Evolutionary conservation across 768 basidiomycete genomes (phyloP), one percentile per base, ranked within the genome.

Genomic region (Podaxis sp.): DNA sequence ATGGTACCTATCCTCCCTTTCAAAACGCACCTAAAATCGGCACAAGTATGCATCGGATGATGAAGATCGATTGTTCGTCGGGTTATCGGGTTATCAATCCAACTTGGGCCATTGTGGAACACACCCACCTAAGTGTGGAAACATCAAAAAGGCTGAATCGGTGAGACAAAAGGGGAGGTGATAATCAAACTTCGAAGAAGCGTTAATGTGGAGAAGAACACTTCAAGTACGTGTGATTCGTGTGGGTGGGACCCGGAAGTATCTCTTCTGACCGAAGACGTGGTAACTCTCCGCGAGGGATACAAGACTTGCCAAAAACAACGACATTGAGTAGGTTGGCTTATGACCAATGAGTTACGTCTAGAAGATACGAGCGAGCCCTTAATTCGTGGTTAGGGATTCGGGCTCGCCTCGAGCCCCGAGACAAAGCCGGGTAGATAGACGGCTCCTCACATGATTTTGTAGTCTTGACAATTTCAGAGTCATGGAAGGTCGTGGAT

Each of bases 161-260:
- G 32, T 40, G 14, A 40, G 16, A 40, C 38, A 40, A 40, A n/a
- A n/a, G 5, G 4, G 16, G 38, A 21, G 23, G 16, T 42, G 38
- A 55, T 55, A 40, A 55, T 55, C 54, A 55, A 11, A 40, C 54
- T 55, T 55, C 38, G 13, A 36, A 23, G 38, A 55, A 55, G 55
- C 14, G 23, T 13, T n/a, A 42, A 40, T 25, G 55, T 36, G 55
- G 40, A n/a, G 2, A 36, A 48, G 13, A 44, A 48, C 18, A 44
- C 6, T 44, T 18, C n/a, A 16, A n/a, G 42, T 9, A 32, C 32
- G 32, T 9, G 32, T 32, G 32, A 32, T 9, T 32, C 32, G 32
- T 32, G 32, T 32, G 32, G 42, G 18, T 18, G 42, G 16, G 18
- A 44, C 42, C 38, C 42, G 18, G 18, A 16, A 32, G 32, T 7